A percentile compares a stretch with the other conserved stretches of the same genome.
Evolutionary conservation across 176 grass and related monocot genomes (phyloP).

Genomic region (maize (Zea mays)): Zm-B73-REFERENCE-NAM-5.0 NC_050100.1:39136501-39137000

Average conservation of each 20-base stretch:
- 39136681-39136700: slow-evolving; percentile 93
- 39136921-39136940: slow-evolving; percentile 76
- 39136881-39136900: slow-evolving; percentile 89
- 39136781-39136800: slow-evolving; percentile 89
- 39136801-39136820: slow-evolving; percentile 61
- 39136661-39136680: slow-evolving; percentile 92
- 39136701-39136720: slow-evolving; percentile 92
- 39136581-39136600: neutral
- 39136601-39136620: slow-evolving; percentile 7
- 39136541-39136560: too few relatives aligned
- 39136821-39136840: slow-evolving; percentile 41
- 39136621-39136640: slow-evolving; percentile 18
- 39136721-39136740: slow-evolving; percentile 82
- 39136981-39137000: slow-evolving; percentile 24
- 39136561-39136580: neutral
- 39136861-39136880: slow-evolving; percentile 89
- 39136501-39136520: too few relatives aligned
- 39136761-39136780: slow-evolving; percentile 93
- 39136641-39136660: slow-evolving; percentile 55
- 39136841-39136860: slow-evolving; percentile 54
- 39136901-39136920: slow-evolving; percentile 67
- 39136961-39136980: slow-evolving; percentile 97
- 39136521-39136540: too few relatives aligned
- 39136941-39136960: slow-evolving; percentile 72
- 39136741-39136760: slow-evolving; percentile 99